These are phyloP conservation scores for Alternaria postmessia DNA, from an alignment of 2,329 filamentous ascomycete genomes.

Conservation along the genomic window DNA sequence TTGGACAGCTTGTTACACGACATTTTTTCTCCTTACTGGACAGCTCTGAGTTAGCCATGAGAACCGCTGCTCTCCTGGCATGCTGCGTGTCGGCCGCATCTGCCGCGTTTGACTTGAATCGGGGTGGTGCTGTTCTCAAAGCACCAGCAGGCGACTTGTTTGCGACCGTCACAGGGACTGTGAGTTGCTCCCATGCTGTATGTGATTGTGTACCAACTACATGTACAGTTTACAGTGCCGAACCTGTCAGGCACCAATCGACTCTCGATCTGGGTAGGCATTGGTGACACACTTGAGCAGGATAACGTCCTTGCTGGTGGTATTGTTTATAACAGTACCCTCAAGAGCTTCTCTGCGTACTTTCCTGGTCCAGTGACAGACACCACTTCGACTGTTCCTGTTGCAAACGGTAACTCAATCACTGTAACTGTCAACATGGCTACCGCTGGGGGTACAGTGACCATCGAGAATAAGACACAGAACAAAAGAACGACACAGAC, in stretches of 20 bases:
- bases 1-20: conserved; percentile 3
- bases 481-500: conserved; percentile 29
- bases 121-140: conserved; percentile 36
- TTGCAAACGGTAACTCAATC: conserved; percentile 30
- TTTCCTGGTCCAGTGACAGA: conserved; percentile 29
- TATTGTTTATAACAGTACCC: conserved; percentile 31
- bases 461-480: conserved; percentile 36
- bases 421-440: conserved; percentile 26
- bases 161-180: conserved; percentile 29
- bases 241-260: conserved; percentile 27
- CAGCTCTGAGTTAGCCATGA: conserved; percentile 20
- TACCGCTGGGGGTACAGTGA: conserved; percentile 28
- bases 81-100: conserved; percentile 21
- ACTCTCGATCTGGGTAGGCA: conserved; percentile 38
- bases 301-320: conserved; percentile 35
- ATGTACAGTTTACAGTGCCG: conserved; percentile 28
- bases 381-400: conserved; percentile 27
- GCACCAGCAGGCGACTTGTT: conserved; percentile 35
- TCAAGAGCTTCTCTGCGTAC: conserved; percentile 30
- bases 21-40: background rate
- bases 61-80: conserved; percentile 12
- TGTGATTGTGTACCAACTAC: background rate
- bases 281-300: conserved; percentile 31
- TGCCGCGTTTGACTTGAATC: conserved; percentile 37
- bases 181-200: background rate